phyloP scores from a whole-genome alignment of 306 rosid genomes.

The Gastrolobium bilobum region DNA sequence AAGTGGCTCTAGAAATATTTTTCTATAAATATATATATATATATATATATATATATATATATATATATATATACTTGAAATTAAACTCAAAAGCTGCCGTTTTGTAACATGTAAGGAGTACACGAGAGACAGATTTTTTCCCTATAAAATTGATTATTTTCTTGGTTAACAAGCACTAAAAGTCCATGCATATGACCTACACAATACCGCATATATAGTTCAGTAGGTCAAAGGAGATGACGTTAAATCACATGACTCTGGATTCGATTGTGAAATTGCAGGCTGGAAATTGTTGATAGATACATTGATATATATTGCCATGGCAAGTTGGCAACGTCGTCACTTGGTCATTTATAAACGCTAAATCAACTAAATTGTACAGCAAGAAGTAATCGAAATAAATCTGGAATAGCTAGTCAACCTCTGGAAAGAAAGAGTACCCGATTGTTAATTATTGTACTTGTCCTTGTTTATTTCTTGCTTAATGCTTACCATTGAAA shows the following conservation, averaged over 20 bases:
- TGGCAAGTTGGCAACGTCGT: background rate
- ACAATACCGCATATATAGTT: slow-evolving; percentile 24
- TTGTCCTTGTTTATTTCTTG: slow-evolving; percentile 20
- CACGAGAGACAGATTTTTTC: too few species aligned
- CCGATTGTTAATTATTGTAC: background rate
- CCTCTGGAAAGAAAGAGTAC: background rate
- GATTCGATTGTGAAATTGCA: slow-evolving; percentile 40
- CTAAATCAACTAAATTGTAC: slow-evolving; percentile 35
- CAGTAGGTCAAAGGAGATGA: slow-evolving; percentile 28
- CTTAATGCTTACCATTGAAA: background rate
- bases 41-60: too few species aligned
- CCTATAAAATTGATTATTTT: too few species aligned
- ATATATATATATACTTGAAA: too few species aligned
- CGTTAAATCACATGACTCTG: slow-evolving; percentile 34
- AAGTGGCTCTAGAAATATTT: too few species aligned
- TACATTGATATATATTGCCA: slow-evolving; percentile 10
- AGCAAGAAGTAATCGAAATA: slow-evolving; percentile 30
- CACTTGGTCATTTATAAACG: slow-evolving; percentile 39
- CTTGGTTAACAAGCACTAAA: background rate
- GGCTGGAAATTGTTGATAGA: slow-evolving; percentile 25
- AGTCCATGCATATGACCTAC: slow-evolving; percentile 35
- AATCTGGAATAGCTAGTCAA: slow-evolving; percentile 31
- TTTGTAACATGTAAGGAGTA: too few species aligned
- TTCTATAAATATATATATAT: too few species aligned
- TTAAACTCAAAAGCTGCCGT: too few species aligned